These are phyloP conservation scores for Candida michaelii DNA, from an alignment of 805 yeast genomes.

Conservation along the genomic window DNA sequence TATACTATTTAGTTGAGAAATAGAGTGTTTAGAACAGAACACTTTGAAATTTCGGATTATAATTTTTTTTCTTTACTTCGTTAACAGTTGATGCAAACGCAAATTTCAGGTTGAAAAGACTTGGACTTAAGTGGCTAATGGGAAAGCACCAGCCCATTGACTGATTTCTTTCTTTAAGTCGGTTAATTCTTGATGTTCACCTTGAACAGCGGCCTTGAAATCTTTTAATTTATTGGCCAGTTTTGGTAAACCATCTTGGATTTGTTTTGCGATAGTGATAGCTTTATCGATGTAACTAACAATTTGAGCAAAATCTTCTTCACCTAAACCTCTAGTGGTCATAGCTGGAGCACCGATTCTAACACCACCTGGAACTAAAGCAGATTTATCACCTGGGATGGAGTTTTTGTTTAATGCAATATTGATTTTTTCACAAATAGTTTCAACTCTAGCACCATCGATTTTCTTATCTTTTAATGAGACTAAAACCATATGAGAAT, in stretches of 20 bases:
- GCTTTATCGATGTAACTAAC: conserved; percentile 80
- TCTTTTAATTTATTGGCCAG: conserved; percentile 96
- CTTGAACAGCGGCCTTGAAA: conserved; percentile 79
- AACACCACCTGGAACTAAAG: conserved; percentile 94
- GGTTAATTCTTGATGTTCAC: conserved; percentile 61
- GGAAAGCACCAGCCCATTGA: conserved; percentile 89
- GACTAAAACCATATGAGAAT: conserved; percentile 93
- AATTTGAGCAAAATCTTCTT: conserved; percentile 75
- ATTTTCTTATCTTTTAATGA: conserved; percentile 85
- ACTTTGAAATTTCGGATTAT: conserved; percentile 1
- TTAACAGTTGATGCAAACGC: conserved; percentile 3
- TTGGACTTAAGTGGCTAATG: conserved; percentile 42
- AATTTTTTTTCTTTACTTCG: neutral
- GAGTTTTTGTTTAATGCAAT: conserved; percentile 97
- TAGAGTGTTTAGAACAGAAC: conserved; percentile 3
- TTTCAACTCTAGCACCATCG: conserved; percentile 96
- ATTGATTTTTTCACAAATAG: conserved; percentile 90
- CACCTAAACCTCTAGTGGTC: conserved; percentile 92
- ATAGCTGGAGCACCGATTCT: conserved; percentile 98
- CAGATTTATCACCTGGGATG: conserved; percentile 96
- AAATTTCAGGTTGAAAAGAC: neutral
- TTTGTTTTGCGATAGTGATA: conserved; percentile 69
- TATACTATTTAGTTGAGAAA: conserved; percentile 12
- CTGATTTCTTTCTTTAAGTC: conserved; percentile 74
- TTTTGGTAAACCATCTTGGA: conserved; percentile 79